Evolutionary conservation across 1,139 yeast genomes (phyloP), one percentile per base, ranked within the genome.

Genomic region (Blastobotrys capitulatus): DNA sequence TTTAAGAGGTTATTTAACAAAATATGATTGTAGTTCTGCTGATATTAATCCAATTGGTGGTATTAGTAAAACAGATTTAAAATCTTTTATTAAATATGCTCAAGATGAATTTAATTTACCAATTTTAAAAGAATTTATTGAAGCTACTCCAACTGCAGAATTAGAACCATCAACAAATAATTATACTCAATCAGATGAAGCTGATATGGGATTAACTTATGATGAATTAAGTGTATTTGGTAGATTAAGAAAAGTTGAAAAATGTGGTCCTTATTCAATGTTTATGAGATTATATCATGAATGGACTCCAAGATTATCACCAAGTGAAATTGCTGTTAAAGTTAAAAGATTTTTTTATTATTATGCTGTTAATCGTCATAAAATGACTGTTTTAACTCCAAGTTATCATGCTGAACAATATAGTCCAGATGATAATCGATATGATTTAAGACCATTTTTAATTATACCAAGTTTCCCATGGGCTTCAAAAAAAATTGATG

Each of bases 21-120:
- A 92, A 65, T 92, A 92, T 66, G 99, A 92, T 67, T 89, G 97
- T 65, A 89, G 97, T 13, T 83, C 95, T 37, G 98, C 98, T 1
- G 99, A 92, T 69, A 79, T 92, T 53, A 92, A 92, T 64, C 99
- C 98, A 15, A 92, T 92, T 60, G 99, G 99, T 15, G 96, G 97
- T 26, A 86, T 92, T 47, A 89, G 97, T 26, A 92, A 92, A 65
- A 87, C 89, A 0, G 99, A 94, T 64, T 73, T 92, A 64, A 90
- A 88, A 64, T 73, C 78, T 48, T 92, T 94, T 61, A 92, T 92
- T 52, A 79, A 75, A 4, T 92, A 89, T 79, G 92, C 97, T 0
- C 75, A 79, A 39, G 67, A 63, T 10, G 75, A 78, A 49, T 90
- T 86, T 64, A 76, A 84, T 1, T 64, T 92, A 62, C 96, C 97